Percentiles rank a stretch among this genome's conserved stretches.
Evolutionary conservation across 2,329 filamentous ascomycete genomes (phyloP).

Genomic region (Eurotiales sp.): DNA sequence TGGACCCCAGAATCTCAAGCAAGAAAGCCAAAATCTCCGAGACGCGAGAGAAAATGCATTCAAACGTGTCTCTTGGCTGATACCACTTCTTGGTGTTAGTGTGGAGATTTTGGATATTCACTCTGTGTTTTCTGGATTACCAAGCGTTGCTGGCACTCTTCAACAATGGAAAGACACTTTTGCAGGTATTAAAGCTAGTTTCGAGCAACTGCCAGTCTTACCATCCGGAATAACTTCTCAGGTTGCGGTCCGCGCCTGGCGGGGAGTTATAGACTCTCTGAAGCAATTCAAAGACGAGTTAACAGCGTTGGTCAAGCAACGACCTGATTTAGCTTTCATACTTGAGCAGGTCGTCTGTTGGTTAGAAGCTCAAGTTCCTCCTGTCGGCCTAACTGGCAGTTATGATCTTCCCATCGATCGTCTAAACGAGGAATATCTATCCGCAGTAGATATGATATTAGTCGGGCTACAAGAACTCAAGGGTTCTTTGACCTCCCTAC

Average conservation of each 20-base stretch:
- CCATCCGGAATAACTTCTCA: slow-evolving; percentile 48
- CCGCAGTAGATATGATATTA: slow-evolving; percentile 69
- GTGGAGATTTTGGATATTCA: slow-evolving; percentile 63
- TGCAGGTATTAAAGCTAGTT: slow-evolving; percentile 44
- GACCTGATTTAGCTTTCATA: slow-evolving; percentile 61
- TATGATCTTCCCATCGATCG: slow-evolving; percentile 31
- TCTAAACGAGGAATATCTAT: slow-evolving; percentile 59
- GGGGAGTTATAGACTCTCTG: slow-evolving; percentile 28
- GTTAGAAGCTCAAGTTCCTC: slow-evolving; percentile 47
- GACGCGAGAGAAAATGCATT: slow-evolving; percentile 21
- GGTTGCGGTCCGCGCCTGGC: slow-evolving; percentile 25
- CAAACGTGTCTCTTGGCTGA: slow-evolving; percentile 56
- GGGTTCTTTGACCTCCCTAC: slow-evolving; percentile 52
- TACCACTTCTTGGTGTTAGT: slow-evolving; percentile 63
- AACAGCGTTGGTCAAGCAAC: slow-evolving; percentile 38
- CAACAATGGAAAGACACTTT: slow-evolving; percentile 47
- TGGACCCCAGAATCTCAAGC: slow-evolving; percentile 22
- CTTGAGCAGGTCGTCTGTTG: slow-evolving; percentile 65
- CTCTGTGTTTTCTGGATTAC: slow-evolving; percentile 59
- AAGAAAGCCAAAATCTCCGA: slow-evolving; percentile 17
- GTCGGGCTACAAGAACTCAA: slow-evolving; percentile 73
- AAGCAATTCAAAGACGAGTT: slow-evolving; percentile 40
- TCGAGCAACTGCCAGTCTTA: slow-evolving; percentile 46
- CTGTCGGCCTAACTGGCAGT: slow-evolving; percentile 16
- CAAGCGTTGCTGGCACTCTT: slow-evolving; percentile 45